Base-by-base conservation (phyloP, 1,284 basidiomycete genomes). In the Amylostereum chailletii region DNA sequence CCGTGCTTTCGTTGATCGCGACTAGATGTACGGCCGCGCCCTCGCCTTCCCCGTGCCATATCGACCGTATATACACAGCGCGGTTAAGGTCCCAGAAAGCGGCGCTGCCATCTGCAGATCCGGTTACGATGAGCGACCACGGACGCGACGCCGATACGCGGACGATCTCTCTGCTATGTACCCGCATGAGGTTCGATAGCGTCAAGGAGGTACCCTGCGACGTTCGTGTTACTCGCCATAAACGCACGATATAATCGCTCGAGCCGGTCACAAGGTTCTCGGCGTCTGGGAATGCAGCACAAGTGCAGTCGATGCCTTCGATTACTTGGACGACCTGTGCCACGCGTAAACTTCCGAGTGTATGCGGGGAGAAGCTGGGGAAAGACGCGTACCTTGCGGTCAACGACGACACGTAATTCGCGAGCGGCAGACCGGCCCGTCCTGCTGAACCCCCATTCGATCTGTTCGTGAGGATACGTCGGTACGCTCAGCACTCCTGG, bases 21-120 rank as follows among this genome's bases (percentile, higher is more conserved):
- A 85, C 83, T 2, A 86, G 71, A 53, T 80, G 75, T 3, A 96
- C 81, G 0, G 78, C 71, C 26, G 70, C 62, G 2, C 64, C 52
- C 37, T 72, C 69, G 4, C 66, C 64, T 1, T 64, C 57, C 7
- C 74, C 76, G 50, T 91, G 85, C 75, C 80, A 80, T 34, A 92
- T 82, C 0, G 86, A 86, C 48, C 84, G 70, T 9, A 86, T 79
- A 56, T 93, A 93, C 1, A 80, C 68, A 10, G 86, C 81, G 38
- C 84, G 75, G 60, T 97, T 96, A 49, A 92, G 73, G 62, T 97
- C 94, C 94, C 94, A 98, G 5, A 96, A 58, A 10, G 86, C 85
- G 0, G 86, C 91, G 51, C 83, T 89, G 1, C 90, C 86, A 58
- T 96, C 92, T 53, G 79, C 76, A 4, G 89, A 88, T 4, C 92